These are phyloP conservation scores for Dactylellina sp. DNA, from an alignment of 2,329 filamentous ascomycete genomes.

Conservation along the genomic window DNA sequence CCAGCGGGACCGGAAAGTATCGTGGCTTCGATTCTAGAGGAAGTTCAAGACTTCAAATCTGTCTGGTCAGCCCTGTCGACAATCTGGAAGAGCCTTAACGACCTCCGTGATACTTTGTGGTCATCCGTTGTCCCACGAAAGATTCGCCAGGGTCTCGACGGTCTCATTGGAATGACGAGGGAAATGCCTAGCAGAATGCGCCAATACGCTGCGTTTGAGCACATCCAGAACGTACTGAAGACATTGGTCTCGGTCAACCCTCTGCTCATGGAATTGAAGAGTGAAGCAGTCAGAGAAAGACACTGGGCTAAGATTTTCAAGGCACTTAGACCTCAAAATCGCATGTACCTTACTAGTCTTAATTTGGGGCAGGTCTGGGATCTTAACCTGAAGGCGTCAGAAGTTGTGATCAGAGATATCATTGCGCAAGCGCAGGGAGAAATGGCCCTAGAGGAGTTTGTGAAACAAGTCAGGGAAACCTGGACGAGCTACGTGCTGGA, in stretches of 20 bases:
- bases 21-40: slow-evolving; percentile 87
- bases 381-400: slow-evolving; percentile 86
- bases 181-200: slow-evolving; percentile 99
- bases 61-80: slow-evolving; percentile 96
- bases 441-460: slow-evolving; percentile 97
- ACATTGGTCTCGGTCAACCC: slow-evolving; percentile 91
- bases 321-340: slow-evolving; percentile 87
- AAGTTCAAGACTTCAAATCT: slow-evolving; percentile 98
- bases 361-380: slow-evolving; percentile 99
- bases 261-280: slow-evolving; percentile 89
- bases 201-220: slow-evolving; percentile 99
- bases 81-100: slow-evolving; percentile 95
- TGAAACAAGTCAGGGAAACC: slow-evolving; percentile 90
- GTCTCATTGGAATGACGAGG: slow-evolving; percentile 96
- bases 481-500: slow-evolving; percentile 97
- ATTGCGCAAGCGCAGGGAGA: slow-evolving; percentile 96
- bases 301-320: slow-evolving; percentile 99
- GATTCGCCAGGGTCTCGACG: slow-evolving; percentile 87
- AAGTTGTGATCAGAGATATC: slow-evolving; percentile 88
- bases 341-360: slow-evolving; percentile 93
- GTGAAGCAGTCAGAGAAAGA: slow-evolving; percentile 92
- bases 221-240: slow-evolving; percentile 90
- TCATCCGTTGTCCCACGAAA: slow-evolving; percentile 95
- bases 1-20: slow-evolving; percentile 81
- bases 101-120: slow-evolving; percentile 92